Evolutionary conservation across 2,329 filamentous ascomycete genomes (phyloP).

Genomic region (Amesomyces nigricolor): DNA sequence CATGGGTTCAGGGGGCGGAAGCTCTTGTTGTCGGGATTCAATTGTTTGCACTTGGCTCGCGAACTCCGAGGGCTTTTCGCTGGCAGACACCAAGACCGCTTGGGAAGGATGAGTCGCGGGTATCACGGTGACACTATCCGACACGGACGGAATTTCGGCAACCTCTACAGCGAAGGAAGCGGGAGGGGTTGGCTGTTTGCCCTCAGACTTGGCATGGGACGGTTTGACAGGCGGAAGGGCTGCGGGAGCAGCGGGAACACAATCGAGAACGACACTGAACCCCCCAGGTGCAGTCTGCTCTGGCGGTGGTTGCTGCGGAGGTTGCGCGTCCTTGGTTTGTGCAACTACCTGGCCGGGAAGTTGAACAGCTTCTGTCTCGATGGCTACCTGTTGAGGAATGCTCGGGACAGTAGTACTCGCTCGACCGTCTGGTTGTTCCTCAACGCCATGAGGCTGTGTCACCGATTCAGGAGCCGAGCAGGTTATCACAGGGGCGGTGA

Average conservation of each 20-base stretch:
- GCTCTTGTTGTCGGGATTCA: neutral
- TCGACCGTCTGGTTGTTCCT: neutral
- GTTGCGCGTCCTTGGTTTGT: neutral
- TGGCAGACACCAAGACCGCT: neutral
- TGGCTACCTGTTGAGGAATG: neutral
- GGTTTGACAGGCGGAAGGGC: neutral
- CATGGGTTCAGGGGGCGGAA: neutral
- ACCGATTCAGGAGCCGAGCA: neutral
- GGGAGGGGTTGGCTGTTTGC: neutral
- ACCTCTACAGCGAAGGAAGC: neutral
- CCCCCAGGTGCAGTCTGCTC: neutral
- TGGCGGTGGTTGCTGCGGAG: neutral
- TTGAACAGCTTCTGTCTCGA: neutral
- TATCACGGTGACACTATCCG: neutral
- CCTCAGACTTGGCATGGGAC: neutral
- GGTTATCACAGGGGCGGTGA: neutral
- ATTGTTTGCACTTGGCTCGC: neutral
- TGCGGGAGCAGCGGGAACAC: neutral
- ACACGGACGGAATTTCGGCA: neutral
- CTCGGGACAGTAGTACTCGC: neutral
- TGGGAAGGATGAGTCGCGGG: neutral
- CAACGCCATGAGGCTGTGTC: no score
- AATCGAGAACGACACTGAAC: conserved; percentile 6
- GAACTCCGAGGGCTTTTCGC: neutral
- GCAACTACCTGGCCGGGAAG: neutral